These are phyloP conservation scores for Monascus ruber DNA, from an alignment of 2,329 filamentous ascomycete genomes.

Conservation along the genomic window DNA sequence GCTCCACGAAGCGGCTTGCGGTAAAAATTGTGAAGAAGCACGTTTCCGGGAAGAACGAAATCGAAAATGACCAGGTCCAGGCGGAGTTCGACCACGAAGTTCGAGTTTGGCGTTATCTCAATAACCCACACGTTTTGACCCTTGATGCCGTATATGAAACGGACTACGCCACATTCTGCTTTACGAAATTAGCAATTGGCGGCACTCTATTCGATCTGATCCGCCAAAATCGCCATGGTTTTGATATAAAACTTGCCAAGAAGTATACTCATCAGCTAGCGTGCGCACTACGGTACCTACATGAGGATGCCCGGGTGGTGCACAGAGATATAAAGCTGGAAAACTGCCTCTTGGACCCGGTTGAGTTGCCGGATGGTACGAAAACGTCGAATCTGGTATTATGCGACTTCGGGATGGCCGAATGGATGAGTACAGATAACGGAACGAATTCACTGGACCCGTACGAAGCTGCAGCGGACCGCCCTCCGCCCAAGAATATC, in stretches of 20 bases:
- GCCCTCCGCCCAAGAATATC: constrained; percentile 39
- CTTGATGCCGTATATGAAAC: constrained; percentile 55
- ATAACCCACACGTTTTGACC: constrained; percentile 50
- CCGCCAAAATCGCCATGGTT: constrained; percentile 42
- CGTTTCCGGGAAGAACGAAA: constrained; percentile 43
- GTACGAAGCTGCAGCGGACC: constrained; percentile 34
- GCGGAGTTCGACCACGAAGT: constrained; percentile 60
- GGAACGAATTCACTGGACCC: constrained; percentile 40
- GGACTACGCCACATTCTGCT: constrained; percentile 57
- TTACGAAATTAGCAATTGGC: constrained; percentile 52
- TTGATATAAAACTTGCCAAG: constrained; percentile 42
- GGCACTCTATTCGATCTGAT: constrained; percentile 55
- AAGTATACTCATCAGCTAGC: constrained; percentile 54
- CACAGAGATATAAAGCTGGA: constrained; percentile 60
- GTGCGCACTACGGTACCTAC: constrained; percentile 53
- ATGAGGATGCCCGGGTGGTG: constrained; percentile 55
- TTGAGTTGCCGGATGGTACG: constrained; percentile 34
- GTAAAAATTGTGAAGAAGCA: constrained; percentile 58
- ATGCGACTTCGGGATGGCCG: constrained; percentile 60
- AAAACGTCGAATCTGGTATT: constrained; percentile 48
- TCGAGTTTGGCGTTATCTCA: constrained; percentile 54
- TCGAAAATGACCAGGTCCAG: constrained; percentile 54
- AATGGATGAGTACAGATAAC: constrained; percentile 50
- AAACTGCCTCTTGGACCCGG: constrained; percentile 53
- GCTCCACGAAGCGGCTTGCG: constrained; percentile 42